phyloP scores from a whole-genome alignment of 202 grass and related monocot species.

The Eragrostis tef region DNA sequence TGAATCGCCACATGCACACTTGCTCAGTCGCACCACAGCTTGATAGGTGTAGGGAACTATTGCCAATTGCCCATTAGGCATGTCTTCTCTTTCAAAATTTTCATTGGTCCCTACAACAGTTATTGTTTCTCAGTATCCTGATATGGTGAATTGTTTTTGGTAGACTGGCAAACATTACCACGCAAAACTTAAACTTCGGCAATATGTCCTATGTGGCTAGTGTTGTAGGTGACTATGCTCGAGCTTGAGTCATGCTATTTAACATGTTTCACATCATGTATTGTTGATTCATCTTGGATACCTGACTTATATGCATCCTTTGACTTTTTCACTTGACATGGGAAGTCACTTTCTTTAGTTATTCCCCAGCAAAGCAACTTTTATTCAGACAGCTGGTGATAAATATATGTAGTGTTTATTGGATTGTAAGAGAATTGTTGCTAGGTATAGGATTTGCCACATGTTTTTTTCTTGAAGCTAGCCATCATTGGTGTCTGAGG shows the following conservation, averaged over 20 bases:
- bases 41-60: background rate
- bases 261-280: background rate
- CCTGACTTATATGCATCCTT: background rate
- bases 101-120: conserved; percentile 13
- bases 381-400: background rate
- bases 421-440: background rate
- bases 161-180: background rate
- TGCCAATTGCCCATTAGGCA: background rate
- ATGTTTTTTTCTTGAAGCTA: background rate
- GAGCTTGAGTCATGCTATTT: background rate
- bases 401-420: too few species aligned
- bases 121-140: background rate
- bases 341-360: background rate
- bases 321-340: background rate
- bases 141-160: background rate
- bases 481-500: background rate
- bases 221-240: background rate
- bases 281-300: background rate
- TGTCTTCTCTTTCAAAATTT: background rate
- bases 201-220: background rate
- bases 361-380: background rate
- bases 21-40: background rate
- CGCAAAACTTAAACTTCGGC: background rate
- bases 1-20: background rate
- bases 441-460: background rate